Base-by-base conservation (phyloP, 805 yeast genomes). In the Zygosaccharomyces gambellarensis region DNA sequence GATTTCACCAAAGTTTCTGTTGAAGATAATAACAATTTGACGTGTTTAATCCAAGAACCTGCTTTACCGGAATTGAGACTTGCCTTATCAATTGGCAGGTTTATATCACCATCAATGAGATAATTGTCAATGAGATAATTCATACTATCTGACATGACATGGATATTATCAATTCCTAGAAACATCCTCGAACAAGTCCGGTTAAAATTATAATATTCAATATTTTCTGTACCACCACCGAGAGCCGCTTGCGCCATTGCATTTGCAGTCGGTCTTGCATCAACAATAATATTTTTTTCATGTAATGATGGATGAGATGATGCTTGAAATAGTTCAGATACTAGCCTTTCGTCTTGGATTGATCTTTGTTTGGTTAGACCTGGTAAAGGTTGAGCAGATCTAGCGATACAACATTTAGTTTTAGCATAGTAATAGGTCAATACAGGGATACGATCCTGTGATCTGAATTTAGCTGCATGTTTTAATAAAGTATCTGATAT, bases 221-320 rank as follows among this genome's bases (percentile, higher is more conserved):
- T 87, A 56, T 80, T 85, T 63, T 94, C 99, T 0, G 97, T 85
- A 0, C 99, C 99, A n/a, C 97, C 99, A 10, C 99, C 99, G 12
- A 94, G 70, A 0, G 98, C 98, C 41, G 88, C 87, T 60, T 94
- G 98, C 0, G 97, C 98, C 79, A 90, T 79, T 6, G 98, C 98
- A 67, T 94, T 94, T 0, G 97, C 85, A 23, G 90, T 67, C 0
- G 99, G 99, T 48, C 99, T 74, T 21, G 95, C 86, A 70, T 94
- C 99, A 4, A 89, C 92, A 28, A 94, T 82, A 27, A 94, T 67
- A 60, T 90, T 83, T 41, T 74, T 76, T 21, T 77, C 49, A 5
- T 29, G 55, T 21, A 44, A n/a, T 11, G 43, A 30, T 8, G 45
- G 45, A 31, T 48, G 67, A 60, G 62, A 71, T 50, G 85, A 87